These are phyloP conservation scores for Polygonum maritimum DNA, from an alignment of 148 eudicot species.

Conservation along the genomic window DNA sequence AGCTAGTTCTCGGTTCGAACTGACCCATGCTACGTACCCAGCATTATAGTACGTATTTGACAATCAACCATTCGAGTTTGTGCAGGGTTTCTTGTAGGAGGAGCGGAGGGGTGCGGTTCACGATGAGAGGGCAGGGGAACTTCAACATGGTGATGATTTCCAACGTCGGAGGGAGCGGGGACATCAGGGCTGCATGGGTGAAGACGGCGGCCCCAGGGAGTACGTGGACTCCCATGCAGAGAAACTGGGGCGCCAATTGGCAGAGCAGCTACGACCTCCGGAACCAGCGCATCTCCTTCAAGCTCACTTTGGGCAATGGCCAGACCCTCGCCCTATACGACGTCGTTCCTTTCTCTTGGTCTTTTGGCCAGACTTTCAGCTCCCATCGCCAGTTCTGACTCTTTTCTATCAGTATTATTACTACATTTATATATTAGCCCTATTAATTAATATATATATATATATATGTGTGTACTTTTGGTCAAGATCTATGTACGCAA, in stretches of 20 bases:
- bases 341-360: constrained; percentile 65
- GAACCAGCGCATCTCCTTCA: constrained; percentile 46
- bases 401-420: neutral
- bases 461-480: neutral
- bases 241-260: constrained; percentile 87
- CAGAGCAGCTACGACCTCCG: constrained; percentile 45
- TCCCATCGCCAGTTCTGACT: constrained; percentile 32
- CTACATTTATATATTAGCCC: neutral
- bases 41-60: too few relatives aligned
- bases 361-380: constrained; percentile 58
- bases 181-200: constrained; percentile 44
- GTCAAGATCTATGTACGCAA: neutral
- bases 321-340: constrained; percentile 30
- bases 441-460: neutral
- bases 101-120: constrained; percentile 70
- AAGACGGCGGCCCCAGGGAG: constrained; percentile 27
- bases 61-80: neutral
- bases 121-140: constrained; percentile 62
- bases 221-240: constrained; percentile 44
- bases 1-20: neutral
- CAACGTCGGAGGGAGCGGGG: constrained; percentile 57
- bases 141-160: constrained; percentile 77
- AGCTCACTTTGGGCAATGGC: constrained; percentile 46
- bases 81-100: constrained; percentile 57
- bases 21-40: too few relatives aligned